Base-by-base conservation (phyloP, 306 rosid species). In the Prunus dulcis region DNA sequence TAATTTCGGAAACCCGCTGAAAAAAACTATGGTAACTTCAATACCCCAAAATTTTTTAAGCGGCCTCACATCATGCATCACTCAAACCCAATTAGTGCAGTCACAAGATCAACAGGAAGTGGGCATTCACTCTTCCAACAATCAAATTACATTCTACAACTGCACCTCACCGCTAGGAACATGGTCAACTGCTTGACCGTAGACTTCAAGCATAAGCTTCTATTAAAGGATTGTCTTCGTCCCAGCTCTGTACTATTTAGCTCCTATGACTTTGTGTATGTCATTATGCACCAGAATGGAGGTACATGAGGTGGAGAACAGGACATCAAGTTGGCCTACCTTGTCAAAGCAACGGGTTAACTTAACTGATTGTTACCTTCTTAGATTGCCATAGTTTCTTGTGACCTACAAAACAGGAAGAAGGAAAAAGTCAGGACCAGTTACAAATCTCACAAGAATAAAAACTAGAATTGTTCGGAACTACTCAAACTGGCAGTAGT, bases 311-410 rank as follows among this genome's bases (percentile, higher is more conserved):
- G 64, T 45, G 11, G 38, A 58, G 17, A 58, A 20, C 12, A 6
- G 43, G 28, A n/a, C 78, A 76, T 51, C 46, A 19, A 13, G 28
- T 3, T 9, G 76, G 71, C 77, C 62, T 12, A 64, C 64, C 69
- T 71, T 10, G 79, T 20, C 46, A 75, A 79, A 75, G 46, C 55
- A 55, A 47, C 30, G 22, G 64, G 64, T 19, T 53, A 77, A 46
- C 75, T 41, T 1, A 11, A 62, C 51, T 28, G 53, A 58, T 49
- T 43, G 27, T 87, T 86, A 90, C 87, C 91, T 86, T 86, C 97
- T 86, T 69, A 95, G 85, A 82, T 91, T 89, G 50, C 99, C 99
- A n/a, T 95, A 95, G 78, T 81, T 92, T 88, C 95, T 95, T 34
- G 96, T 82, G 74, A 89, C 93, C 99, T 95, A 65, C 57, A 85